A percentile compares a stretch with the other conserved stretches of the same genome.
Conservation (phyloP, 495 filamentous ascomycete species). For the Niebla homalea region DNA sequence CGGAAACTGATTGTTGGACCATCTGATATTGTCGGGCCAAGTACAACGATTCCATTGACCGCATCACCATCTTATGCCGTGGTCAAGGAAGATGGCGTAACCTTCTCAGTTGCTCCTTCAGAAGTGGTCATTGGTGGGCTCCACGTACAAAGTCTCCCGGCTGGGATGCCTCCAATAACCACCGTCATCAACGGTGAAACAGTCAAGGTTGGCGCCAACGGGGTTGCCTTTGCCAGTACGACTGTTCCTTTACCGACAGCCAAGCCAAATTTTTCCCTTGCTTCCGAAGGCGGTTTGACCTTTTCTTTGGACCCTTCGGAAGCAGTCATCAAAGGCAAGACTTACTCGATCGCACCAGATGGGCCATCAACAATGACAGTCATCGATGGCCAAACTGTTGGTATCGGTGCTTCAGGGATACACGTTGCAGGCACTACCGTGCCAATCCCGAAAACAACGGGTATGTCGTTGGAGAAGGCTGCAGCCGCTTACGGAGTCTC, state of each 20-base stretch:
- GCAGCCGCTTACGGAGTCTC: conserved; percentile 23
- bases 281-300: conserved; percentile 25
- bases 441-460: conserved; percentile 7
- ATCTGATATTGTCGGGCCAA: conserved; percentile 10
- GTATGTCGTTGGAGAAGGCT: conserved; percentile 17
- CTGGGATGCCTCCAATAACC: conserved; percentile 21
- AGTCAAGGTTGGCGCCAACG: conserved; percentile 32
- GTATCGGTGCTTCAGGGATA: conserved; percentile 32
- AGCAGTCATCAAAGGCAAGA: conserved; percentile 33
- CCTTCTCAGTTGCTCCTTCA: conserved; percentile 28
- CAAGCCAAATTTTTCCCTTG: conserved; percentile 16
- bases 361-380: conserved; percentile 24
- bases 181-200: conserved; percentile 31
- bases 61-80: conserved; percentile 14
- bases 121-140: conserved; percentile 30
- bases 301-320: conserved; percentile 28
- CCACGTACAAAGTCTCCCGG: conserved; percentile 29
- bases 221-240: conserved; percentile 25
- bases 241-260: conserved; percentile 20
- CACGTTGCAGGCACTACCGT: conserved; percentile 27
- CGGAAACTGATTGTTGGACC: conserved; percentile 12
- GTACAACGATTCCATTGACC: conserved; percentile 19
- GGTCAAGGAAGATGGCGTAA: conserved; percentile 22
- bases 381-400: conserved; percentile 32
- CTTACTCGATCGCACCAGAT: conserved; percentile 26